These are phyloP conservation scores for Phytopythium litorale DNA, from an alignment of 352 stramenopile species.

Conservation along the genomic window DNA sequence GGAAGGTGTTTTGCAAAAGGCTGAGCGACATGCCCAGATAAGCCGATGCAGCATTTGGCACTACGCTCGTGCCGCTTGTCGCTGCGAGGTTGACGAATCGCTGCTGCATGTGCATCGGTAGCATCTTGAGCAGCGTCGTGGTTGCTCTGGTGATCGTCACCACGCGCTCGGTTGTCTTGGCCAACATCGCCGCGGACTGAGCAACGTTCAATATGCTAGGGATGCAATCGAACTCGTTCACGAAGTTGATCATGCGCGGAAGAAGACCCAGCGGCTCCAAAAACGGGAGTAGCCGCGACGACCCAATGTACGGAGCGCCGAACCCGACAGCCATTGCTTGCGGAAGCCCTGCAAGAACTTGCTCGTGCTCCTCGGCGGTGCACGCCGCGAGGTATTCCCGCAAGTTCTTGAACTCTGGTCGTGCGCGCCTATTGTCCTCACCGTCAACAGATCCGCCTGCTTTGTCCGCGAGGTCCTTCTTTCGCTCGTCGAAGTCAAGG, in stretches of 20 bases:
- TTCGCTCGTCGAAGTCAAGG: slow-evolving; percentile 49
- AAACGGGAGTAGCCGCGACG: slow-evolving; percentile 35
- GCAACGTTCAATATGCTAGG: slow-evolving; percentile 80
- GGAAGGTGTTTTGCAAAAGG: slow-evolving; percentile 79
- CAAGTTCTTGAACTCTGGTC: slow-evolving; percentile 7
- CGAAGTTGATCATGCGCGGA: slow-evolving; percentile 64
- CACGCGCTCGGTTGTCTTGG: slow-evolving; percentile 77
- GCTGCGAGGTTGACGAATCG: slow-evolving; percentile 40
- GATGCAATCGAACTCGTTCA: slow-evolving; percentile 88
- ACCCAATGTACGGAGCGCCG: slow-evolving; percentile 71
- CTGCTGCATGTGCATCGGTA: slow-evolving; percentile 73
- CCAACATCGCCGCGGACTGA: slow-evolving; percentile 66
- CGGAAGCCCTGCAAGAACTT: slow-evolving; percentile 27
- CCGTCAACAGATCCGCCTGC: slow-evolving; percentile 12
- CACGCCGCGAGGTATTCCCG: slow-evolving; percentile 19
- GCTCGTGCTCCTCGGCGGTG: slow-evolving; percentile 16
- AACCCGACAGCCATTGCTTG: slow-evolving; percentile 72
- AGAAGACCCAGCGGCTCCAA: slow-evolving; percentile 44
- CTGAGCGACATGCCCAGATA: slow-evolving; percentile 80
- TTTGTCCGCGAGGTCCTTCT: slow-evolving; percentile 14
- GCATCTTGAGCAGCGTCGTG: slow-evolving; percentile 61
- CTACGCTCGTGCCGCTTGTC: slow-evolving; percentile 18
- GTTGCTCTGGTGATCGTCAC: slow-evolving; percentile 81
- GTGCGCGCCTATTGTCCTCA: slow-evolving; percentile 13
- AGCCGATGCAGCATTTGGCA: slow-evolving; percentile 46